Conservation (phyloP, 2,329 filamentous ascomycete species). For the Microthyrium microscopicum region DNA sequence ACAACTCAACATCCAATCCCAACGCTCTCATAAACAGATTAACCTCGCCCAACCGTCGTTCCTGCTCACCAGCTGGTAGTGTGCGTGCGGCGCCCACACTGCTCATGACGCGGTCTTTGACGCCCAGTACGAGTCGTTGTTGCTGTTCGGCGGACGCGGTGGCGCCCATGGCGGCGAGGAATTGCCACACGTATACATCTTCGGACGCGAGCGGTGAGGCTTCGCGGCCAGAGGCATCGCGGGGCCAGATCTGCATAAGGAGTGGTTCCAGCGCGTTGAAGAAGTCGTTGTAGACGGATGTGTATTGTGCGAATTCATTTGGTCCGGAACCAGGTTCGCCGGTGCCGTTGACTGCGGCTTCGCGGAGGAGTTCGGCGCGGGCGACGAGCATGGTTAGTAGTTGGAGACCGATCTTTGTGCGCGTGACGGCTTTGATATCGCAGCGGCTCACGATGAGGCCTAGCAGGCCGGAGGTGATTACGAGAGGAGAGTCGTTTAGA, state of each 20-base stretch:
- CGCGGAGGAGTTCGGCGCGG: slow-evolving; percentile 70
- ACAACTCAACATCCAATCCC: slow-evolving; percentile 82
- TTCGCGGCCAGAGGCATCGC: no score
- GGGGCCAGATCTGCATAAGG: slow-evolving; percentile 74
- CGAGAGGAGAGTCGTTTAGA: slow-evolving; percentile 76
- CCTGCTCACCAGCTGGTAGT: slow-evolving; percentile 70
- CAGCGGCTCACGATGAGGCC: slow-evolving; percentile 68
- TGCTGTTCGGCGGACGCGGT: slow-evolving; percentile 89
- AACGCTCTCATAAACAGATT: slow-evolving; percentile 98
- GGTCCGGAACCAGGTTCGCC: slow-evolving; percentile 54
- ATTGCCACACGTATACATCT: slow-evolving; percentile 96
- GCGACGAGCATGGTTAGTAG: slow-evolving; percentile 90
- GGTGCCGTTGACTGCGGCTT: neutral
- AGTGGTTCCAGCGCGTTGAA: slow-evolving; percentile 79
- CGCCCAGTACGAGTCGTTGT: slow-evolving; percentile 79
- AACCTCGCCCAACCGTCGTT: slow-evolving; percentile 72
- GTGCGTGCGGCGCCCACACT: slow-evolving; percentile 82
- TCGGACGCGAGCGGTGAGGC: slow-evolving; percentile 78
- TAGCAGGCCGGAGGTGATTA: slow-evolving; percentile 79
- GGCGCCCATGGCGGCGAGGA: slow-evolving; percentile 86
- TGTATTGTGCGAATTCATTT: slow-evolving; percentile 68
- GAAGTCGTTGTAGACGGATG: slow-evolving; percentile 63
- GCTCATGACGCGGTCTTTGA: slow-evolving; percentile 96
- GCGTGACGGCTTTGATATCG: slow-evolving; percentile 69
- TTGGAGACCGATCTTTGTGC: slow-evolving; percentile 73